A percentile compares a stretch with the other conserved stretches of the same genome.
Conservation (phyloP, 208 protist genomes). For the Trypanosoma melophagium region DNA sequence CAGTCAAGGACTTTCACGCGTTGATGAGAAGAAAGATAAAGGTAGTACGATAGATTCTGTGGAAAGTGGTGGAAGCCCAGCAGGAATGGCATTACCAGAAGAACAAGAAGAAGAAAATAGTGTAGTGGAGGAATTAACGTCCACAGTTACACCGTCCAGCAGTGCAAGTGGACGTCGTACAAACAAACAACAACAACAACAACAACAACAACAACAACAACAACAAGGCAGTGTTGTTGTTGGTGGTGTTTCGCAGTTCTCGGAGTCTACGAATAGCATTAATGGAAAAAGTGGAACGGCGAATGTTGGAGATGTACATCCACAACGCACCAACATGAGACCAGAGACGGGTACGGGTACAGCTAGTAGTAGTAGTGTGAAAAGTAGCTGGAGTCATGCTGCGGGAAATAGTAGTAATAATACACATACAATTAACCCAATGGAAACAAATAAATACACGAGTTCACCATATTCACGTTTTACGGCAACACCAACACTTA, state of each 20-base stretch:
- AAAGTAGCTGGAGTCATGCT: conserved; percentile 2
- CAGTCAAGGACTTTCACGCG: not conserved
- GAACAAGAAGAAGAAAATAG: not conserved
- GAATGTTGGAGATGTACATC: not conserved
- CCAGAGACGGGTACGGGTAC: not conserved
- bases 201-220: not conserved
- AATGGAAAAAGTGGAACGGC: not conserved
- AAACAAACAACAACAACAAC: not conserved
- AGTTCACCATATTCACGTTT: not conserved
- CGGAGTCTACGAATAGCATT: not conserved
- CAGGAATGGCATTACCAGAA: not conserved
- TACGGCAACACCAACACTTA: not conserved
- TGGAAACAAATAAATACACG: not conserved
- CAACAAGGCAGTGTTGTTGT: not conserved
- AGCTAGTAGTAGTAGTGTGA: conserved; percentile 2
- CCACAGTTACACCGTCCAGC: not conserved
- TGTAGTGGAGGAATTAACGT: not conserved
- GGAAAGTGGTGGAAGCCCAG: not conserved
- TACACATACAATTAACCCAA: not conserved
- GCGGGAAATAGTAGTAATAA: not conserved
- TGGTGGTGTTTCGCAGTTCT: not conserved
- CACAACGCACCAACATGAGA: not conserved
- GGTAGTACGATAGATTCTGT: not conserved
- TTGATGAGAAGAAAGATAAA: not conserved
- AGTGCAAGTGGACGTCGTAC: not conserved